phyloP scores from a whole-genome alignment of 306 rosid genomes.

The Styphnolobium japonicum region DNA sequence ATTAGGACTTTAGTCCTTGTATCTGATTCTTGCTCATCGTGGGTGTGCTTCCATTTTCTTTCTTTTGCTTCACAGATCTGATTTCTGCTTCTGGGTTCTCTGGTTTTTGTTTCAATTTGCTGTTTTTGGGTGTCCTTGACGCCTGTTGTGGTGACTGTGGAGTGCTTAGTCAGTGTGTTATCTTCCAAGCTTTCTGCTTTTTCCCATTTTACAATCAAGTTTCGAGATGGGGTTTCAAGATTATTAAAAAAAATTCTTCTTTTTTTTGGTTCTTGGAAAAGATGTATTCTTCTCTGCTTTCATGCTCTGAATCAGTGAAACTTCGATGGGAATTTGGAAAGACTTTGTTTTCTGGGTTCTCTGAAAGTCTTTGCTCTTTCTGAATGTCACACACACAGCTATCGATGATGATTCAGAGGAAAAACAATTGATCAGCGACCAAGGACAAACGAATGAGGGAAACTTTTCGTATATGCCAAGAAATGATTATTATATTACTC shows the following conservation, averaged over 20 bases:
- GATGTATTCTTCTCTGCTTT: neutral
- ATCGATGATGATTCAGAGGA: constrained; percentile 11
- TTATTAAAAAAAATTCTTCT: neutral
- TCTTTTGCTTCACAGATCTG: constrained; percentile 29
- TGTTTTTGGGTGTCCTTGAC: neutral
- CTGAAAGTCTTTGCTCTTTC: neutral
- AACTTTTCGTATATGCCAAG: constrained; percentile 32
- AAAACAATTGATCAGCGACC: constrained; percentile 17
- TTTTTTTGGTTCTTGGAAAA: neutral
- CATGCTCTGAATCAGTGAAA: neutral
- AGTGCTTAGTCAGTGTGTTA: neutral
- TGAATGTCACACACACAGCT: neutral
- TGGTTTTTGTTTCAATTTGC: neutral
- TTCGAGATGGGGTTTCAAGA: neutral
- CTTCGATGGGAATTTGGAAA: neutral
- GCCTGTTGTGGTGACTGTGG: neutral
- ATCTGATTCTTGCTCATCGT: neutral
- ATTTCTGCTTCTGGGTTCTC: neutral
- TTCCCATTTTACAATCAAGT: neutral
- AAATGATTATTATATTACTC: constrained; percentile 23
- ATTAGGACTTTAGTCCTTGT: neutral
- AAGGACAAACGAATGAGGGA: constrained; percentile 15
- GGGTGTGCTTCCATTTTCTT: neutral
- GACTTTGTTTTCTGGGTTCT: neutral
- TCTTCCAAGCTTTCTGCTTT: neutral